A percentile compares a stretch with the other conserved stretches of the same genome.
phyloP scores from a whole-genome alignment of 805 yeast genomes.

The Cyberlindnera lachancei region DNA sequence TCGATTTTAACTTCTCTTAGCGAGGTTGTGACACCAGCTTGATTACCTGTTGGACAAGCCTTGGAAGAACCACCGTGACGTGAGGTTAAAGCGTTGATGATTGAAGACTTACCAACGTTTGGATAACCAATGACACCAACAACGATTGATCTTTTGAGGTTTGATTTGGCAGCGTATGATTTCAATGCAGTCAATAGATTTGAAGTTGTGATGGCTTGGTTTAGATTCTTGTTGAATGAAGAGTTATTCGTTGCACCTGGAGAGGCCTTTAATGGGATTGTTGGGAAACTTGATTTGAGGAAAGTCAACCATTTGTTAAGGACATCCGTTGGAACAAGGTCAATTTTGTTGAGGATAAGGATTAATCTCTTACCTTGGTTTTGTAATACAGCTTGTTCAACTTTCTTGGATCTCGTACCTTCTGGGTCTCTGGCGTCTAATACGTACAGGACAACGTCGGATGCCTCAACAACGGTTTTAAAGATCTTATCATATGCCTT shows the following conservation, averaged over 20 bases:
- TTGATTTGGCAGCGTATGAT: constrained; percentile 74
- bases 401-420: constrained; percentile 83
- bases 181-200: constrained; percentile 75
- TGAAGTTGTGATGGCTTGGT: constrained; percentile 63
- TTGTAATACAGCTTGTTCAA: constrained; percentile 82
- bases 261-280: constrained; percentile 81
- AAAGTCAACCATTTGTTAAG: constrained; percentile 78
- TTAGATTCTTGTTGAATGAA: constrained; percentile 66
- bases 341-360: constrained; percentile 84
- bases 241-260: constrained; percentile 63
- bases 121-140: constrained; percentile 98
- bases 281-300: constrained; percentile 79
- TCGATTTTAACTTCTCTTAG: constrained; percentile 90
- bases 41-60: constrained; percentile 95
- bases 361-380: constrained; percentile 79
- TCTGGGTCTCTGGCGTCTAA: constrained; percentile 97
- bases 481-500: constrained; percentile 92
- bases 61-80: constrained; percentile 67
- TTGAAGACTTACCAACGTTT: constrained; percentile 92
- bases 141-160: constrained; percentile 79
- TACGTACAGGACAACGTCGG: constrained; percentile 90
- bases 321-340: constrained; percentile 80
- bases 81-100: constrained; percentile 80
- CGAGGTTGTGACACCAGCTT: constrained; percentile 94
- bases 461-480: constrained; percentile 84